phyloP scores from a whole-genome alignment of 1,139 yeast species.

The Meyerozyma smithsonii region DNA sequence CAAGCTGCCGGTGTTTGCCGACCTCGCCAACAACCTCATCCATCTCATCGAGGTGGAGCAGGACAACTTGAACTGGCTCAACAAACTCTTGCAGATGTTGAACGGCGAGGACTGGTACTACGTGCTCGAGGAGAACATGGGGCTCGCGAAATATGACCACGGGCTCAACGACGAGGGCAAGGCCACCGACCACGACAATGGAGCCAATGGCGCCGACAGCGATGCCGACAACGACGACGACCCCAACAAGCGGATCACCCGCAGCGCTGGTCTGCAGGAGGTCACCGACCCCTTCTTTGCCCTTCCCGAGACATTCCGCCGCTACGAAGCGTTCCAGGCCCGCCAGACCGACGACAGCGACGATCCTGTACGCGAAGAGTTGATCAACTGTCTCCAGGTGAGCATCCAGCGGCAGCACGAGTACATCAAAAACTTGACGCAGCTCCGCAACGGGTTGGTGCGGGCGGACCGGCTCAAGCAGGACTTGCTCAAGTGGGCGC shows the following conservation, averaged over 20 bases:
- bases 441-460: constrained; percentile 67
- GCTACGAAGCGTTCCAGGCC: constrained; percentile 32
- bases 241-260: constrained; percentile 3
- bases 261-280: neutral
- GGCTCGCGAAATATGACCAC: constrained; percentile 65
- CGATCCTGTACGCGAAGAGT: constrained; percentile 35
- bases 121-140: constrained; percentile 57
- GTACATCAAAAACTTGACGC: constrained; percentile 71
- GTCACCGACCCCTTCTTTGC: constrained; percentile 58
- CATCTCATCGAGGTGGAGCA: constrained; percentile 80
- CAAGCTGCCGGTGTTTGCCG: constrained; percentile 41
- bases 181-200: neutral
- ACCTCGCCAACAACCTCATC: constrained; percentile 67
- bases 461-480: constrained; percentile 73
- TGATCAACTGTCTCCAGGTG: constrained; percentile 42
- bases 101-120: constrained; percentile 83
- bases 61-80: constrained; percentile 62
- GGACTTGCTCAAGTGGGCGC: constrained; percentile 74
- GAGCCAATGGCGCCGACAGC: neutral
- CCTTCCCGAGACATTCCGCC: constrained; percentile 38
- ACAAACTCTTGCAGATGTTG: constrained; percentile 68
- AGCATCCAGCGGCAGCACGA: constrained; percentile 84
- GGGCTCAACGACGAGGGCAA: constrained; percentile 37
- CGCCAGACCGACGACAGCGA: constrained; percentile 22
- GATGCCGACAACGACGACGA: constrained; percentile 3